Base-by-base conservation (phyloP, 768 basidiomycete species). In the Lactifluus pinguis region DNA sequence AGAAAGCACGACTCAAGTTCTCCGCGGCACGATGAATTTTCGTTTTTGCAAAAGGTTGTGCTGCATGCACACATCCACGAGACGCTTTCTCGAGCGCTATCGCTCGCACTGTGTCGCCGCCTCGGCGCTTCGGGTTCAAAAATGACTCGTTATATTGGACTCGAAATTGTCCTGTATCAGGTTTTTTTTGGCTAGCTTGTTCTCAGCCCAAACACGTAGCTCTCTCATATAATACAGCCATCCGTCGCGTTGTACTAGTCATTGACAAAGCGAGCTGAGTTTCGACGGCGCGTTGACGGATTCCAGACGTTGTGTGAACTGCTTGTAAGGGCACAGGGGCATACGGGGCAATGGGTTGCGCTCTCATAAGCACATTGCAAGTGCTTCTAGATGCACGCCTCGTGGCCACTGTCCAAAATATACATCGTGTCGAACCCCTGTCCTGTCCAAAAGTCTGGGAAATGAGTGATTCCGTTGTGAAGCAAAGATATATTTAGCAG, bases 1-100 rank as follows among this genome's bases (percentile, higher is more conserved):
- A 81, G 63, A 86, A 84, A 67, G 82, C 81, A 13, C 77, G 81
- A 59, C 78, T 80, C 60, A 79, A 72, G 44, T 86, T 86, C 66
- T 73, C 74, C 8, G 50, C 63, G 13, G 39, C 49, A 59, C 53
- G 57, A 53, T 66, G 47, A 57, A 25, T 29, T 11, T 8, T 36
- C 38, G 6, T 4, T 45, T 39, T 49, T 19, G 19, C 19, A 45
- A 17, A 29, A 48, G 25, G 14, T 49, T 11, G 11, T 49, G 48
- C 15, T 49, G 48, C 48, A 49, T 25, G 25, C 48, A 25, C 9
- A 19, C 25, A 10, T 13, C 8, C 38, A 38, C 38, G 13, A 38
- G 38, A 38, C 9, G 38, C 38, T 38, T 25, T 25, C 13, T 13
- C 8, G 45, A 13, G 45, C 21, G 45, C 45, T 10, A 47, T 47